phyloP scores from a whole-genome alignment of 2,329 filamentous ascomycete species.

The Didymosphaeria variabile region DNA sequence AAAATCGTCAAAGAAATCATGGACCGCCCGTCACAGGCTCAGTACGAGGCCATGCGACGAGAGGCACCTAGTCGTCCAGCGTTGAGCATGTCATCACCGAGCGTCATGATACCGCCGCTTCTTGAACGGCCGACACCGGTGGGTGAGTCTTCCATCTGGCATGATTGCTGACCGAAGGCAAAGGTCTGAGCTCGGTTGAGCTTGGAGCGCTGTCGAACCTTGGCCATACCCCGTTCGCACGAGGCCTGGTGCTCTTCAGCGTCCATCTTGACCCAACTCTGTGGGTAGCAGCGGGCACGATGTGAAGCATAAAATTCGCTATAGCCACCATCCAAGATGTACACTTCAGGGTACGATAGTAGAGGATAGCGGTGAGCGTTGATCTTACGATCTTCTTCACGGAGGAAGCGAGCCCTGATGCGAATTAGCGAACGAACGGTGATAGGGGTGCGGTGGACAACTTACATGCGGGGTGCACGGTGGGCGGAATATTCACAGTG shows the following conservation, averaged over 20 bases:
- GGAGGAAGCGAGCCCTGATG: constrained; percentile 80
- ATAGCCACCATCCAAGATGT: constrained; percentile 96
- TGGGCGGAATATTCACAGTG: constrained; percentile 99
- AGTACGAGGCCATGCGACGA: constrained; percentile 52
- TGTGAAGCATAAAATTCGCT: constrained; percentile 88
- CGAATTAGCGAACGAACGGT: constrained; percentile 27
- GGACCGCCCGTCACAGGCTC: constrained; percentile 29
- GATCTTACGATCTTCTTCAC: constrained; percentile 83
- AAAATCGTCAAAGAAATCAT: constrained; percentile 44
- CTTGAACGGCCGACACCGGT: constrained; percentile 54
- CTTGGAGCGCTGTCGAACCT: constrained; percentile 88
- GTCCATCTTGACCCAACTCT: constrained; percentile 97
- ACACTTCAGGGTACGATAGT: constrained; percentile 95
- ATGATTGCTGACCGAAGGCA: constrained; percentile 81
- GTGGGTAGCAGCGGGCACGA: constrained; percentile 83
- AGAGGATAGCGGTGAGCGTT: constrained; percentile 88
- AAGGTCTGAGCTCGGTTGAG: constrained; percentile 90
- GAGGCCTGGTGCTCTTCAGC: constrained; percentile 90
- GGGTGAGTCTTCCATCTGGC: constrained; percentile 70
- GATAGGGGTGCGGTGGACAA: neutral
- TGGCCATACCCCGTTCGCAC: constrained; percentile 93
- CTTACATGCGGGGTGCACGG: constrained; percentile 87
- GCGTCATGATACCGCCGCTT: constrained; percentile 41
- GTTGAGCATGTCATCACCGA: constrained; percentile 42
- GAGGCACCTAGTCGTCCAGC: constrained; percentile 44